Conservation (phyloP, 257 asterid species). For the Solanum dulcamara region DNA sequence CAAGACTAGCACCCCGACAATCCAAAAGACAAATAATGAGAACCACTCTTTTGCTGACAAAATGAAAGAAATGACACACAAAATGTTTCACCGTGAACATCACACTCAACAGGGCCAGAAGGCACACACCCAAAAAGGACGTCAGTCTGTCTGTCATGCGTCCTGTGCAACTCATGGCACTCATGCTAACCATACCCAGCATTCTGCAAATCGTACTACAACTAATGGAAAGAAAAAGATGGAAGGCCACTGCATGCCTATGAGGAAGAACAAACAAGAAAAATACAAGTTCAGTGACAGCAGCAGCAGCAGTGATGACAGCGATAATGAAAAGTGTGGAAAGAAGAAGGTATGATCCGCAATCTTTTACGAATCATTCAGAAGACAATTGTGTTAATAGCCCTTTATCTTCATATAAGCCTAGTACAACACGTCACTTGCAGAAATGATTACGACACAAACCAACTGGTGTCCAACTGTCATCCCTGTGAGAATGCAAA, state of each 20-base stretch:
- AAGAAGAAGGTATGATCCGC: not conserved
- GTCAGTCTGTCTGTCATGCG: not conserved
- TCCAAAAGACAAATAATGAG: constrained; percentile 3
- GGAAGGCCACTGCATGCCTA: constrained; percentile 4
- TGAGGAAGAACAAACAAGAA: constrained; percentile 2
- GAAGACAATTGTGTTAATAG: not conserved
- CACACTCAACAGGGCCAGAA: not conserved
- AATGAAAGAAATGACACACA: constrained; percentile 2
- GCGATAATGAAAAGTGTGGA: constrained; percentile 1
- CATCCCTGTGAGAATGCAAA: not conserved
- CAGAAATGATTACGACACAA: not conserved
- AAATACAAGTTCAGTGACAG: not conserved
- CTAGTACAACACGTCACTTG: too few relatives aligned
- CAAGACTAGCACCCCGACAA: not conserved
- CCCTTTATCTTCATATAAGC: not conserved
- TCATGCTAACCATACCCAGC: not conserved
- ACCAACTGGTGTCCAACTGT: not conserved
- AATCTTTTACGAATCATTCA: not conserved
- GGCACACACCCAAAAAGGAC: not conserved
- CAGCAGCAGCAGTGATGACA: constrained; percentile 8
- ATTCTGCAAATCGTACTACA: not conserved
- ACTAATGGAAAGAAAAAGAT: constrained; percentile 1
- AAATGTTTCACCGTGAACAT: constrained; percentile 3
- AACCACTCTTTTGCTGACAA: not conserved
- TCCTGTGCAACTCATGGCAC: not conserved